A percentile compares a stretch with the other conserved stretches of the same genome.
Conservation (phyloP, 2,329 filamentous ascomycete species). For the Colletotrichum sublineola region DNA sequence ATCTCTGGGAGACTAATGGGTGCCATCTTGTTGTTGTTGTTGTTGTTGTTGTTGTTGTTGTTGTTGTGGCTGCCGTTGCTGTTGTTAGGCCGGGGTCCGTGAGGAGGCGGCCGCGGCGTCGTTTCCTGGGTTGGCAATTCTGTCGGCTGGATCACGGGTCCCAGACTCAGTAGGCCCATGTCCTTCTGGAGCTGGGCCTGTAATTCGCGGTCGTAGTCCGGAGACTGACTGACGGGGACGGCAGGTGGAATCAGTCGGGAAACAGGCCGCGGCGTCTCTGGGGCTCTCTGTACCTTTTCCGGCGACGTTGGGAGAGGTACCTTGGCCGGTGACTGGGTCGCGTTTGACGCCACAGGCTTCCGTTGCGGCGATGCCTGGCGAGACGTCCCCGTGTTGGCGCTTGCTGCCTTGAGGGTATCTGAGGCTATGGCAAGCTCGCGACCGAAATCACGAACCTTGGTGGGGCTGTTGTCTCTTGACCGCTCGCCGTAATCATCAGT, state of each 20-base stretch:
- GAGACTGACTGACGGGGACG: constrained; percentile 62
- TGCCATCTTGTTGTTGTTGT: constrained; percentile 52
- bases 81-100: constrained; percentile 53
- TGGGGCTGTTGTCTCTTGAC: constrained; percentile 64
- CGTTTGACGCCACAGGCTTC: constrained; percentile 61
- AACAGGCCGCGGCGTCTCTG: constrained; percentile 62
- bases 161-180: constrained; percentile 69
- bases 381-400: constrained; percentile 60
- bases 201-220: constrained; percentile 71
- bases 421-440: constrained; percentile 54
- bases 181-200: constrained; percentile 75
- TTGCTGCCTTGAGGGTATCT: constrained; percentile 69
- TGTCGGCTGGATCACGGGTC: constrained; percentile 50
- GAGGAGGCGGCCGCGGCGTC: constrained; percentile 43
- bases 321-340: constrained; percentile 67
- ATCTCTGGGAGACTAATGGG: constrained; percentile 66
- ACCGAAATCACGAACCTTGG: constrained; percentile 63
- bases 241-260: constrained; percentile 61
- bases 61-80: constrained; percentile 36
- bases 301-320: constrained; percentile 73
- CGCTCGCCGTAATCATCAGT: constrained; percentile 66
- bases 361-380: constrained; percentile 72
- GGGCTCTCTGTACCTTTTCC: constrained; percentile 56
- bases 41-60: no score
- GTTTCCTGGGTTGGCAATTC: constrained; percentile 20